Evolutionary conservation across 345 rosid species (phyloP).

Genomic region (Melaleuca alternifolia): DNA sequence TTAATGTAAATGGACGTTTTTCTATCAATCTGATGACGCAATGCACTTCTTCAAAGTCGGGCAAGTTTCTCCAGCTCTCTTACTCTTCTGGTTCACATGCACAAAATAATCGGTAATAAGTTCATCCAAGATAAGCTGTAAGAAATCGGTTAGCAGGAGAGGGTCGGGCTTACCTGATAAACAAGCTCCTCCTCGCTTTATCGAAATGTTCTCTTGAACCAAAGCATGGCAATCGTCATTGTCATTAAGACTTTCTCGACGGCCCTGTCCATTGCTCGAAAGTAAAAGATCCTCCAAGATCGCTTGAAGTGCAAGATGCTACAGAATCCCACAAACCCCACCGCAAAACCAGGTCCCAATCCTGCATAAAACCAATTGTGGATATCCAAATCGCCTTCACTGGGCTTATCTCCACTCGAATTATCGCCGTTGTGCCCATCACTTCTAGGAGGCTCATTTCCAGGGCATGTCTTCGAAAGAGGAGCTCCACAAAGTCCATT

Average conservation of each 20-base stretch:
- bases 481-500: not conserved
- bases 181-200: not conserved
- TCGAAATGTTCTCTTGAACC: not conserved
- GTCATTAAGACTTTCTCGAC: not conserved
- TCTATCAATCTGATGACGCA: not conserved
- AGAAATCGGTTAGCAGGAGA: not conserved
- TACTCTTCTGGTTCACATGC: not conserved
- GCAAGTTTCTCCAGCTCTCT: not conserved
- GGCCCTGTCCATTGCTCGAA: not conserved
- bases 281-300: not conserved
- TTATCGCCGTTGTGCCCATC: not conserved
- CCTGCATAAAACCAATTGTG: not conserved
- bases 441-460: not conserved
- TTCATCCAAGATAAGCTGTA: not conserved
- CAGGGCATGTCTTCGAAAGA: not conserved
- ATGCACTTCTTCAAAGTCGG: not conserved
- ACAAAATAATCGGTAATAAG: not conserved
- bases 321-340: not conserved
- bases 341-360: not conserved
- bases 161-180: not conserved
- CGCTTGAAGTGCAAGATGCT: not conserved
- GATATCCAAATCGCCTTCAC: not conserved
- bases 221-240: not conserved
- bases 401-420: not conserved
- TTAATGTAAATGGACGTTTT: too few species aligned